These are phyloP conservation scores for Microdochium nivale DNA, from an alignment of 2,329 filamentous ascomycete species.

Conservation along the genomic window DNA sequence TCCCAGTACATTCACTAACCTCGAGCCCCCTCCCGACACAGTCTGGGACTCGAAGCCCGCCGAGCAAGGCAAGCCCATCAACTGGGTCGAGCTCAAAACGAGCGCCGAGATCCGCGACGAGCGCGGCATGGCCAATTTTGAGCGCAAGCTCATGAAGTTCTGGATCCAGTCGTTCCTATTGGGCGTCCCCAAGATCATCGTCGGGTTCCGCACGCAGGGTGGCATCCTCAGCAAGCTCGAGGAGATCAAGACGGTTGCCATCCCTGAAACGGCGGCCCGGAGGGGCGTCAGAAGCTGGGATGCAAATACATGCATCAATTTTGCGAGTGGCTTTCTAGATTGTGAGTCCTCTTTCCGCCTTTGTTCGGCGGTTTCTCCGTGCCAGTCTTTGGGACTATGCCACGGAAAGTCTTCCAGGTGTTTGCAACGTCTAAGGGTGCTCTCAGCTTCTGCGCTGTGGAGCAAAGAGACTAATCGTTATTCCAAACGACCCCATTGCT, in stretches of 20 bases:
- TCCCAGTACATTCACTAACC: slow-evolving; percentile 4
- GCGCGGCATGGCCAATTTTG: slow-evolving; percentile 65
- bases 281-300: slow-evolving; percentile 68
- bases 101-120: slow-evolving; percentile 61
- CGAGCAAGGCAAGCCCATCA: slow-evolving; percentile 57
- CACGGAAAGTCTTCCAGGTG: too few species aligned
- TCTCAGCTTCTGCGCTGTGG: too few species aligned
- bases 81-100: slow-evolving; percentile 95
- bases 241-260: slow-evolving; percentile 69
- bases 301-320: slow-evolving; percentile 89
- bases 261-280: slow-evolving; percentile 67
- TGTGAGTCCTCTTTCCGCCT: slow-evolving; percentile 42
- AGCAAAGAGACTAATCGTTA: too few species aligned
- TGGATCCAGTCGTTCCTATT: slow-evolving; percentile 96
- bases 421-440: too few species aligned
- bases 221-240: slow-evolving; percentile 67
- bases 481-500: not conserved
- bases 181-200: slow-evolving; percentile 83
- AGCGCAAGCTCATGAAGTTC: slow-evolving; percentile 87
- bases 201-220: slow-evolving; percentile 71
- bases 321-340: slow-evolving; percentile 67
- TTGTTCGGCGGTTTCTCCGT: not conserved
- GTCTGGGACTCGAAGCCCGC: slow-evolving; percentile 79
- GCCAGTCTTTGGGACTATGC: too few species aligned
- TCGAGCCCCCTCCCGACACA: slow-evolving; percentile 17